Conservation (phyloP, 2,329 filamentous ascomycete species). For the Botrytis squamosa region DNA sequence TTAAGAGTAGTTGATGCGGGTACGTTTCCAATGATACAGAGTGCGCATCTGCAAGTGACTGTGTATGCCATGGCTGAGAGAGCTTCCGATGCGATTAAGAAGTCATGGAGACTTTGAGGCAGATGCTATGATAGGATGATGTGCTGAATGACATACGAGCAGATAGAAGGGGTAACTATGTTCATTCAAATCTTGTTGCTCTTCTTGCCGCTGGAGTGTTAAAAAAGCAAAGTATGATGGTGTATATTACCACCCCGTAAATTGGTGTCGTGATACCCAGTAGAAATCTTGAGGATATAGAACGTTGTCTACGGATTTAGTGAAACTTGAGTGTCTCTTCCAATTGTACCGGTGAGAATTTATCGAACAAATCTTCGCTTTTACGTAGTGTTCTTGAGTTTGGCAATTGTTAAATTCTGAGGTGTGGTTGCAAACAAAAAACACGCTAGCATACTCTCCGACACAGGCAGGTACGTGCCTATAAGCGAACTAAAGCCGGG, state of each 20-base stretch:
- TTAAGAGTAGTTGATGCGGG: slow-evolving; percentile 32
- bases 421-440: neutral
- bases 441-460: neutral
- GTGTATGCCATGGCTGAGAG: slow-evolving; percentile 31
- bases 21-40: slow-evolving; percentile 26
- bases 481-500: neutral
- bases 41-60: slow-evolving; percentile 25
- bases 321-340: neutral
- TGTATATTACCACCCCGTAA: neutral
- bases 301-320: neutral
- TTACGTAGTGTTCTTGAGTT: neutral
- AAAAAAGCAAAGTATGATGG: neutral
- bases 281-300: neutral
- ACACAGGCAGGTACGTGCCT: neutral
- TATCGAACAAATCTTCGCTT: neutral
- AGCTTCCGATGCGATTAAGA: slow-evolving; percentile 24
- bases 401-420: neutral
- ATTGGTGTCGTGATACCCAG: neutral
- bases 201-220: neutral
- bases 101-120: neutral
- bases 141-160: neutral
- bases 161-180: no score
- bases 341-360: neutral
- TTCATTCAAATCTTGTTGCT: neutral
- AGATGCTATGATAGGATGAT: neutral